Evolutionary conservation across 345 rosid species (phyloP).

Genomic region (Chamaenerion angustifolium): DNA sequence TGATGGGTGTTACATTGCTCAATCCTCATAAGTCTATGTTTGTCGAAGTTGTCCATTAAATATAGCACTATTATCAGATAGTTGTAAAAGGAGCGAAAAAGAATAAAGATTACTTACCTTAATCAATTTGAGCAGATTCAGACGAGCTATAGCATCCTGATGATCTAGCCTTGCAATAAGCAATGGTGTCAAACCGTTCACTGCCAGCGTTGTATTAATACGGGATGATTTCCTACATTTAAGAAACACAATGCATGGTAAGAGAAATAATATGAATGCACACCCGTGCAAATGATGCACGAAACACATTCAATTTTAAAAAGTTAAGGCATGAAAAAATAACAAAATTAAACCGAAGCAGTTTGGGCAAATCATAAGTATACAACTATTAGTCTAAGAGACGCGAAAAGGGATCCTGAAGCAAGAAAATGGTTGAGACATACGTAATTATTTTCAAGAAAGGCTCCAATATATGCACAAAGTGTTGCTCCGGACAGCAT

Average conservation of each 20-base stretch:
- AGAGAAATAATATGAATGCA: too few relatives aligned
- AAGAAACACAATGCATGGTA: neutral
- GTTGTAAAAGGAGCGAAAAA: neutral
- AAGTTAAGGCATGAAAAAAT: neutral
- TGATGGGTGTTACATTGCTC: too few relatives aligned
- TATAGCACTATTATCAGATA: neutral
- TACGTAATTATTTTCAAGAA: slow-evolving; percentile 96
- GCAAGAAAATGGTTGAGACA: slow-evolving; percentile 7
- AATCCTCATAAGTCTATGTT: neutral
- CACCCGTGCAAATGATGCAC: neutral
- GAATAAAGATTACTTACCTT: slow-evolving; percentile 65
- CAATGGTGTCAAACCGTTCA: slow-evolving; percentile 87
- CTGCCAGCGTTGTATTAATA: slow-evolving; percentile 90
- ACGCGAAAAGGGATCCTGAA: neutral
- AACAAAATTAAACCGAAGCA: neutral
- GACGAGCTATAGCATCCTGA: slow-evolving; percentile 96
- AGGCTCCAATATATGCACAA: slow-evolving; percentile 95
- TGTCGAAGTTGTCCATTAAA: neutral
- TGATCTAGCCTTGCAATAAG: slow-evolving; percentile 81
- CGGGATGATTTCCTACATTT: slow-evolving; percentile 74
- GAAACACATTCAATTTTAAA: neutral
- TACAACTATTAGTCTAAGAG: neutral
- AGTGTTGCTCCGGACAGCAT: slow-evolving; percentile 88
- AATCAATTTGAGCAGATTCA: slow-evolving; percentile 81
- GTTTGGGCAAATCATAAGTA: too few relatives aligned